Conservation (phyloP, 306 rosid genomes). For the Oemleria cerasiformis region DNA sequence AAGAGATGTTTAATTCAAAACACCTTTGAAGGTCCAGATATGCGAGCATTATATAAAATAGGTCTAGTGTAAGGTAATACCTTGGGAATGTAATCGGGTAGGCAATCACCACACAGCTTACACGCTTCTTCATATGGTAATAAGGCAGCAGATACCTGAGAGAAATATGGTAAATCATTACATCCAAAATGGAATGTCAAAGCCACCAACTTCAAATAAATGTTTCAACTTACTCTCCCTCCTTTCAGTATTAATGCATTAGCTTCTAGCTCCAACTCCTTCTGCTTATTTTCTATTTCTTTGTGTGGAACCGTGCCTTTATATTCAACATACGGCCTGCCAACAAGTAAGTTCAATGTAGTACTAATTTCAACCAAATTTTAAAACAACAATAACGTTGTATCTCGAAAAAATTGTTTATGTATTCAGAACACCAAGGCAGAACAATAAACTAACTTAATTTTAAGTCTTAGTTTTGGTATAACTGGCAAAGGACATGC, state of each 20-base stretch:
- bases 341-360: conserved; percentile 24
- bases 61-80: conserved; percentile 29
- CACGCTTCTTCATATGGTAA: conserved; percentile 67
- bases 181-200: conserved; percentile 2
- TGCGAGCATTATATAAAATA: background rate
- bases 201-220: conserved; percentile 27
- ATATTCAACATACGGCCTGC: conserved; percentile 77
- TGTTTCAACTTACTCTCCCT: conserved; percentile 53
- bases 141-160: conserved; percentile 45
- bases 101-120: conserved; percentile 58
- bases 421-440: background rate
- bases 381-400: background rate
- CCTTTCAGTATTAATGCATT: conserved; percentile 51
- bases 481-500: background rate
- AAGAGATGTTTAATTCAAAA: conserved; percentile 3
- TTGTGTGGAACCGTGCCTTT: conserved; percentile 57
- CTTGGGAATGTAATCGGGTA: conserved; percentile 72
- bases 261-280: conserved; percentile 62
- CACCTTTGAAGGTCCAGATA: background rate
- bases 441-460: background rate
- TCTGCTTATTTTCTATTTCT: conserved; percentile 52
- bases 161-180: conserved; percentile 22
- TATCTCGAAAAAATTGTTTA: background rate
- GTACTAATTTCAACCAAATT: conserved; percentile 6
- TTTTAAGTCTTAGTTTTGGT: background rate